Percentiles rank a stretch among this genome's conserved stretches.
Conservation (phyloP, 805 yeast genomes). For the Starmerella roubikii region DNA sequence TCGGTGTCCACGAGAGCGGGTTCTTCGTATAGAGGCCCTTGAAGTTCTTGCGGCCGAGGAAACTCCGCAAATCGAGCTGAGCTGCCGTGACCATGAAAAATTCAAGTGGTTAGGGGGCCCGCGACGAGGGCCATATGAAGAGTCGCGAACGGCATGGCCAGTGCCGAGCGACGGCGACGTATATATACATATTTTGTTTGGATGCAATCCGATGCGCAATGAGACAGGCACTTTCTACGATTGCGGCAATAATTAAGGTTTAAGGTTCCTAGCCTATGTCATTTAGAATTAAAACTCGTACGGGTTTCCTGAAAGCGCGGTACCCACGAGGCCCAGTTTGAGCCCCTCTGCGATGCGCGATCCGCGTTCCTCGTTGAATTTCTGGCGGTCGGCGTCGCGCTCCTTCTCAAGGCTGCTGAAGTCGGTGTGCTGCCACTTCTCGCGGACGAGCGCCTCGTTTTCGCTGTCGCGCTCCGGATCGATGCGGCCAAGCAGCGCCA, state of each 20-base stretch:
- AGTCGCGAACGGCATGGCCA: too few relatives aligned
- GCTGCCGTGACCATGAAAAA: conserved; percentile 17
- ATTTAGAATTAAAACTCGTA: conserved; percentile 13
- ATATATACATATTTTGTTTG: too few relatives aligned
- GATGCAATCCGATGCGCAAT: too few relatives aligned
- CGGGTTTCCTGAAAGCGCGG: conserved; percentile 15
- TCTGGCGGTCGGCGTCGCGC: conserved; percentile 17
- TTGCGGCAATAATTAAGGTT: too few relatives aligned
- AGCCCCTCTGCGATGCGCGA: conserved; percentile 14
- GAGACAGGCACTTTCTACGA: too few relatives aligned
- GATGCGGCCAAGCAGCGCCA: conserved; percentile 84
- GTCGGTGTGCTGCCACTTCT: conserved; percentile 39
- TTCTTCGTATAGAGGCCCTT: conserved; percentile 70
- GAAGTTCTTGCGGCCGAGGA: conserved; percentile 71
- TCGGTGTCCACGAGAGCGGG: conserved; percentile 40
- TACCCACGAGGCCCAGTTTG: conserved; percentile 13
- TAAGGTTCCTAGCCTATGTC: too few relatives aligned
- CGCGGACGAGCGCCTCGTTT: conserved; percentile 34
- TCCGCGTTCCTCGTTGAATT: conserved; percentile 14
- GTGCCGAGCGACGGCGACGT: too few relatives aligned
- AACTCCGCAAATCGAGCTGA: conserved; percentile 38
- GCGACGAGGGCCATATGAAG: conserved; percentile 1
- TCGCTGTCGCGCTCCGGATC: conserved; percentile 77
- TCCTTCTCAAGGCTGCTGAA: conserved; percentile 47
- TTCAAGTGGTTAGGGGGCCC: neutral